Percentiles rank a stretch among this genome's conserved stretches.
These are phyloP conservation scores for Capsicum baccatum DNA, from an alignment of 257 asterid species.

Conservation along the genomic window DNA sequence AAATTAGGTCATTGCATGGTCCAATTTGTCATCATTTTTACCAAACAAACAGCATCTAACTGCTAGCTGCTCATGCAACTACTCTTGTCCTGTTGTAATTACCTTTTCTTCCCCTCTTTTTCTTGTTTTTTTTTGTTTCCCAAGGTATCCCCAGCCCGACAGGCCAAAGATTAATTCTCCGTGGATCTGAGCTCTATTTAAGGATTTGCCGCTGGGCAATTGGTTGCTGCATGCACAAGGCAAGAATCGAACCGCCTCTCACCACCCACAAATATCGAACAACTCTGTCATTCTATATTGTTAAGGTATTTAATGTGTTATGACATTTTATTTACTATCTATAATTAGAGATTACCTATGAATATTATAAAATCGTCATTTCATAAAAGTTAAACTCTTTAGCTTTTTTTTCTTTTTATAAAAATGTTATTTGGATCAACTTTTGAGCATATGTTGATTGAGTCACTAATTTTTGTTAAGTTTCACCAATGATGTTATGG, in stretches of 20 bases:
- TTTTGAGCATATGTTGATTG: background rate
- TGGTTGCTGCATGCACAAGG: too few species aligned
- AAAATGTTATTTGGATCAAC: too few species aligned
- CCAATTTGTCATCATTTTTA: slow-evolving; percentile 25
- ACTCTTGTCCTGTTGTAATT: background rate
- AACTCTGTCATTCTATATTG: background rate
- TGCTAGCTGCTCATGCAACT: background rate
- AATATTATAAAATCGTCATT: too few species aligned
- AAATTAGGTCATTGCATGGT: slow-evolving; percentile 42
- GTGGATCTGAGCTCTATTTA: too few species aligned
- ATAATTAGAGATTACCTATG: background rate
- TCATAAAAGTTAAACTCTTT: too few species aligned
- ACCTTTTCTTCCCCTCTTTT: background rate
- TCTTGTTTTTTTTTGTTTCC: background rate
- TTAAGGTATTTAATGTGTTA: background rate
- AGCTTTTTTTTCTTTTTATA: too few species aligned
- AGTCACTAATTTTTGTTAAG: background rate
- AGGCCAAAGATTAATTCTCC: too few species aligned
- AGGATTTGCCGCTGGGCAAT: too few species aligned
- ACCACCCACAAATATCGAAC: too few species aligned
- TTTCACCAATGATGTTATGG: background rate
- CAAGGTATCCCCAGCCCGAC: too few species aligned
- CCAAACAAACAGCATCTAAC: background rate
- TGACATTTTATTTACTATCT: too few species aligned
- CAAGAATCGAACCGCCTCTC: too few species aligned